Evolutionary conservation across 805 yeast genomes (phyloP).

Genomic region (Nakazawaea ernobii): DNA sequence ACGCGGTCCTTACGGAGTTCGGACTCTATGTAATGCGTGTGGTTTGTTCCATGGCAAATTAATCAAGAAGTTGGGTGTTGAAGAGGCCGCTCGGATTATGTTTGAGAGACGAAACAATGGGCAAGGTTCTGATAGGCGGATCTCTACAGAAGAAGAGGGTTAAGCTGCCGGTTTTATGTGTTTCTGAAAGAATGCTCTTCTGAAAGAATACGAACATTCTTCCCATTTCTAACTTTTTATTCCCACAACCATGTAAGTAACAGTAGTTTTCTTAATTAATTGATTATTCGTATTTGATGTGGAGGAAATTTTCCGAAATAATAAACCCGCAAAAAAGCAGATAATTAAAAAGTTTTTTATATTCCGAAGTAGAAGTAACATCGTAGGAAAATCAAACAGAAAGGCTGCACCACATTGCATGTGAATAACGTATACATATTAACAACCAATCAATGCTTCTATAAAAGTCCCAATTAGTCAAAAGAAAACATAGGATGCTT

Average conservation of each 20-base stretch:
- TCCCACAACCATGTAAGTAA: not conserved
- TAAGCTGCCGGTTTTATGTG: not conserved
- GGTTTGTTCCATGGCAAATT: constrained; percentile 71
- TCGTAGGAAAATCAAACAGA: too few relatives aligned
- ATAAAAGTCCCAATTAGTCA: not conserved
- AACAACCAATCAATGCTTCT: not conserved
- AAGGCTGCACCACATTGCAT: too few relatives aligned
- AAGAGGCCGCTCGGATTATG: constrained; percentile 34
- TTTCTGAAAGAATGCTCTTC: too few relatives aligned
- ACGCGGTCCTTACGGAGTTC: constrained; percentile 77
- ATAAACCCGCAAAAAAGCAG: too few relatives aligned
- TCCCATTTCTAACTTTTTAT: too few relatives aligned
- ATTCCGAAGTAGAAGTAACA: too few relatives aligned
- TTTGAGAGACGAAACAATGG: constrained; percentile 23
- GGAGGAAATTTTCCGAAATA: too few relatives aligned
- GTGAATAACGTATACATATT: too few relatives aligned
- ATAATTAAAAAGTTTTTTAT: too few relatives aligned
- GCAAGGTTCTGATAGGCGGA: constrained; percentile 23
- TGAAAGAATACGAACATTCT: too few relatives aligned
- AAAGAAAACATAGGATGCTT: not conserved
- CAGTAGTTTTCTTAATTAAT: too few relatives aligned
- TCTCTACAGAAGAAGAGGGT: constrained; percentile 9
- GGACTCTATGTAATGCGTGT: constrained; percentile 88
- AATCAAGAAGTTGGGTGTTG: constrained; percentile 39
- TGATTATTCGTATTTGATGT: not conserved